These are phyloP conservation scores for Knufia fluminis DNA, from an alignment of 2,329 filamentous ascomycete genomes.

Conservation along the genomic window DNA sequence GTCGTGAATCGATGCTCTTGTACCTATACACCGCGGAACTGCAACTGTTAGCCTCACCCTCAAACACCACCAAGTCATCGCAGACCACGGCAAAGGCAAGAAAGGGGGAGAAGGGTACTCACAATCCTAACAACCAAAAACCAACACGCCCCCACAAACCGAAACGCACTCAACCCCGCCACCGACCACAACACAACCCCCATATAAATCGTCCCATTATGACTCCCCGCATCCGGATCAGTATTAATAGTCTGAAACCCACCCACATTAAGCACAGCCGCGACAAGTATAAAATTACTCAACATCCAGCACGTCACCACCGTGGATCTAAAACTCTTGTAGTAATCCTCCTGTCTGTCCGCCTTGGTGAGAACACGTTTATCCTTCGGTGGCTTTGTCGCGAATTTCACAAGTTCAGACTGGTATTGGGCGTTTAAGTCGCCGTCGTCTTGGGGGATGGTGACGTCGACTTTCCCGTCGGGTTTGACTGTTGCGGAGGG, in stretches of 20 bases:
- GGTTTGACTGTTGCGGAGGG: conserved; percentile 84
- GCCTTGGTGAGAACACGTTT: conserved; percentile 40
- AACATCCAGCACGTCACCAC: conserved; percentile 96
- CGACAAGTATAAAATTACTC: conserved; percentile 79
- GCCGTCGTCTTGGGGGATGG: conserved; percentile 76
- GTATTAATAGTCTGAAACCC: conserved; percentile 60
- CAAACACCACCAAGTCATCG: no score
- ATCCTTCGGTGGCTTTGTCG: conserved; percentile 63
- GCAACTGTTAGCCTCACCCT: conserved; percentile 24
- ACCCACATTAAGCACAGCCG: conserved; percentile 76
- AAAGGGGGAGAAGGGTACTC: conserved; percentile 36
- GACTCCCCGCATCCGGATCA: conserved; percentile 34
- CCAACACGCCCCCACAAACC: conserved; percentile 81
- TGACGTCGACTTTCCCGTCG: conserved; percentile 87
- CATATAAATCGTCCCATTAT: conserved; percentile 69
- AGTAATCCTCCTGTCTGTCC: conserved; percentile 95
- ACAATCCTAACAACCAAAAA: conserved; percentile 87
- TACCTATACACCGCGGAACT: conserved; percentile 43
- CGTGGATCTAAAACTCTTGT: conserved; percentile 85
- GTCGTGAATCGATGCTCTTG: no score
- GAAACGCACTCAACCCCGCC: conserved; percentile 71
- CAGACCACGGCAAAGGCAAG: neutral
- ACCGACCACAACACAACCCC: conserved; percentile 82
- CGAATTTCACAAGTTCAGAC: conserved; percentile 65
- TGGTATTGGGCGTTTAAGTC: conserved; percentile 96